Evolutionary conservation across 306 rosid genomes (phyloP).

Genomic region (Bauhinia variegata): DNA sequence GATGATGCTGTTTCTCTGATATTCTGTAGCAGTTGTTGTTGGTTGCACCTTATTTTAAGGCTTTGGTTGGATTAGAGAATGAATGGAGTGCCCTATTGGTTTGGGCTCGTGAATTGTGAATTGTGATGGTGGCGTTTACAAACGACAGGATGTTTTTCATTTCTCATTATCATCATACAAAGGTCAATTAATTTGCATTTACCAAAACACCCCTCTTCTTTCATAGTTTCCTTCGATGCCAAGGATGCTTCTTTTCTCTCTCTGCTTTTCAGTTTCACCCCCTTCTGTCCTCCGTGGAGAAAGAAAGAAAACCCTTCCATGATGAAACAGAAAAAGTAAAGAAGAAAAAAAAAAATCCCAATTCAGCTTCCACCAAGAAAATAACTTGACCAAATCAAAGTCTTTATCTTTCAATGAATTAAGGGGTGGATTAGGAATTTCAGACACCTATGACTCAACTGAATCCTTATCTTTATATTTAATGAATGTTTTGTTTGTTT

Average conservation of each 20-base stretch:
- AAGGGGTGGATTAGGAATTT: conserved; percentile 35
- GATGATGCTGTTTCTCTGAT: conserved; percentile 52
- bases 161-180: conserved; percentile 6
- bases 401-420: not conserved
- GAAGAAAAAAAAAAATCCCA: conserved; percentile 29
- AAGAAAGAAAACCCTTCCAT: conserved; percentile 40
- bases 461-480: conserved; percentile 24
- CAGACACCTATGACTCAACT: conserved; percentile 24
- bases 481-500: conserved; percentile 16
- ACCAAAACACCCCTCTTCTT: conserved; percentile 41
- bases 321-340: conserved; percentile 43
- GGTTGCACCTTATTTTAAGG: conserved; percentile 56
- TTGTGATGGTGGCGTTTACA: conserved; percentile 38
- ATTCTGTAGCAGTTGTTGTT: conserved; percentile 49
- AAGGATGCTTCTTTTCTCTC: conserved; percentile 13
- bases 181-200: conserved; percentile 41
- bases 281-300: conserved; percentile 31
- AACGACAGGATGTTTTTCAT: conserved; percentile 15
- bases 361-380: conserved; percentile 24
- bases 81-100: no score
- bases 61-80: conserved; percentile 33
- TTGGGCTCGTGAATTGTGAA: not conserved
- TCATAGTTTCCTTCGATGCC: conserved; percentile 21
- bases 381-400: not conserved
- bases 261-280: conserved; percentile 34